Evolutionary conservation across 1,284 basidiomycete species (phyloP), one percentile per base, ranked within the genome.

Genomic region (Xerocomus amazonicus): DNA sequence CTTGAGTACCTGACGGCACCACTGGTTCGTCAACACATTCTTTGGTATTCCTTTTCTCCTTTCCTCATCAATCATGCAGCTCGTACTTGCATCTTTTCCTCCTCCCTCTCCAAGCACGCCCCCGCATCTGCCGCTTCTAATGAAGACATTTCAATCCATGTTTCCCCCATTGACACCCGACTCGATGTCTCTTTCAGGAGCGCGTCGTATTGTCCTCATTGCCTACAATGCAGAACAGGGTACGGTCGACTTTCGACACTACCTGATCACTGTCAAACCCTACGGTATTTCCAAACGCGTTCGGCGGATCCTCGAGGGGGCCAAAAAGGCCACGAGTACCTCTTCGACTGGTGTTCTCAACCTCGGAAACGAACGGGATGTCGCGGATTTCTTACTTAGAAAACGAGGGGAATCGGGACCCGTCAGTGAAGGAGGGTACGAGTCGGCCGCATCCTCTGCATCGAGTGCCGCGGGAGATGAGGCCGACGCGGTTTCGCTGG

Each of bases 201-300:
- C 90, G 35, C 89, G 96, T 29, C 84, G 96, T 59, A 88, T 99
- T 50, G 92, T 99, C 31, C 84, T 99, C 50, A 75, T 99, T 48
- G 87, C 94, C 9, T 98, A 98, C 78, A 92, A 95, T 68, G 73
- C 89, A 16, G 84, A 88, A 16, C 87, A 83, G 17, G 87, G 84
- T 39, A 95, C 94, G 7, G 79, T 99, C 64, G 94, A 97, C 63
- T 84, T 95, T 69, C 83, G 96, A 37, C 96, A 99, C 73, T 99
- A 89, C 68, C 79, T 94, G 59, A 98, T 99, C 72, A 89, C 91
- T 9, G 91, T 99, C 49, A 92, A 94, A 62, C 90, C 95, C 1
- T 90, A 95, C 62, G 96, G 96, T 44, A 87, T 99, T 16, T 96
- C 94, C 14, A 86, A 85, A 63, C 86, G 92, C 48, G 88, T 99